Evolutionary conservation across 257 asterid genomes (phyloP).

Genomic region (Handroanthus guayacan): DNA sequence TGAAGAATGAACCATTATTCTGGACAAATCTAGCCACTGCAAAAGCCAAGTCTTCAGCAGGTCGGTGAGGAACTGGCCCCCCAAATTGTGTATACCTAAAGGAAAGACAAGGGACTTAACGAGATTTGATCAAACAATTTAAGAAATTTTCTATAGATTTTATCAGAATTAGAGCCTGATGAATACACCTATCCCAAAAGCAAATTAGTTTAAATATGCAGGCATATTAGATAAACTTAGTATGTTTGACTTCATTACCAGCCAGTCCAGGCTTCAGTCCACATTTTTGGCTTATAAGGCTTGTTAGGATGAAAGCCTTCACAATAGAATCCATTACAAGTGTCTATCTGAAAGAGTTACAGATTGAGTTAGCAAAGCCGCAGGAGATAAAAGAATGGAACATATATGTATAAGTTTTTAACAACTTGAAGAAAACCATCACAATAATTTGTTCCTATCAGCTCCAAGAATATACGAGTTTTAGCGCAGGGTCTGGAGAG

Average conservation of each 20-base stretch:
- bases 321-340: slow-evolving; percentile 94
- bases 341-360: slow-evolving; percentile 66
- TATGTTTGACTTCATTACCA: slow-evolving; percentile 53
- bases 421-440: background rate
- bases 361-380: slow-evolving; percentile 1
- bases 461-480: too few relatives aligned
- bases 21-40: slow-evolving; percentile 89
- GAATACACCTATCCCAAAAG: too few relatives aligned
- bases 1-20: slow-evolving; percentile 89
- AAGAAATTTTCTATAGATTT: too few relatives aligned
- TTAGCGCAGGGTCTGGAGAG: too few relatives aligned
- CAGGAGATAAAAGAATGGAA: background rate
- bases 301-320: slow-evolving; percentile 75
- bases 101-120: background rate
- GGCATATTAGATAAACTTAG: background rate
- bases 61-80: slow-evolving; percentile 76
- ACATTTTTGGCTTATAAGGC: slow-evolving; percentile 92
- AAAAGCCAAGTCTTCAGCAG: slow-evolving; percentile 90
- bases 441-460: background rate
- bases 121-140: background rate
- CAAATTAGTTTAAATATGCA: background rate
- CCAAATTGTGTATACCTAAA: slow-evolving; percentile 80
- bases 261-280: slow-evolving; percentile 94
- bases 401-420: background rate
- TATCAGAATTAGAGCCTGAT: too few relatives aligned